Evolutionary conservation across 176 grass and related monocot genomes (phyloP).

Genomic region (Olyra latifolia): DNA sequence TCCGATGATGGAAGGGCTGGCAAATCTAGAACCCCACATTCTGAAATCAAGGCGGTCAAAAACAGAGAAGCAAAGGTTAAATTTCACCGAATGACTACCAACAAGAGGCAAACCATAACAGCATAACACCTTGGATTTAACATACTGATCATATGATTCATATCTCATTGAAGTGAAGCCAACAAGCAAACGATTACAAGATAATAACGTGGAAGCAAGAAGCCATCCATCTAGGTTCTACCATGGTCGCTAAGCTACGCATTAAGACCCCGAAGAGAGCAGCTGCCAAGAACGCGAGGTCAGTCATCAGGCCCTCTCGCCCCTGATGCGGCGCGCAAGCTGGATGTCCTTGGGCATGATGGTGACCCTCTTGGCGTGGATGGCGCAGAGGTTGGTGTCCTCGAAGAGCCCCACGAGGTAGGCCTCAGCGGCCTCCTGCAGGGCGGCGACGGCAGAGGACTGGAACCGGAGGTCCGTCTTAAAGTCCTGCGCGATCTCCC

Average conservation of each 20-base stretch:
- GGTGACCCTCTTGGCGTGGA: slow-evolving; percentile 88
- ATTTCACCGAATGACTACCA: too few species aligned
- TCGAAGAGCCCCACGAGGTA: slow-evolving; percentile 88
- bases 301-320: slow-evolving; percentile 65
- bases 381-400: slow-evolving; percentile 95
- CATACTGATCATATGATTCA: neutral
- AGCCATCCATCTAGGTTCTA: neutral
- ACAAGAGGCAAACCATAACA: too few species aligned
- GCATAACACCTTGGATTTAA: too few species aligned
- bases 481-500: slow-evolving; percentile 92
- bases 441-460: slow-evolving; percentile 58
- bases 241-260: neutral
- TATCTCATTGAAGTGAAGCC: neutral
- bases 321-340: slow-evolving; percentile 78
- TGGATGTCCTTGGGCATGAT: slow-evolving; percentile 99
- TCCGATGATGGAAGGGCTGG: too few species aligned
- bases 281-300: fast-evolving
- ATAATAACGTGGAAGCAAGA: neutral
- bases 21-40: too few species aligned
- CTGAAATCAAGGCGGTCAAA: too few species aligned
- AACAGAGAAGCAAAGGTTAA: too few species aligned
- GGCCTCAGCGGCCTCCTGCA: slow-evolving; percentile 82
- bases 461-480: slow-evolving; percentile 88
- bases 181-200: neutral
- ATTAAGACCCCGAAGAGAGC: neutral